Evolutionary conservation across 1,284 basidiomycete genomes (phyloP).

Genomic region (Ceratobasidium sp.): DNA sequence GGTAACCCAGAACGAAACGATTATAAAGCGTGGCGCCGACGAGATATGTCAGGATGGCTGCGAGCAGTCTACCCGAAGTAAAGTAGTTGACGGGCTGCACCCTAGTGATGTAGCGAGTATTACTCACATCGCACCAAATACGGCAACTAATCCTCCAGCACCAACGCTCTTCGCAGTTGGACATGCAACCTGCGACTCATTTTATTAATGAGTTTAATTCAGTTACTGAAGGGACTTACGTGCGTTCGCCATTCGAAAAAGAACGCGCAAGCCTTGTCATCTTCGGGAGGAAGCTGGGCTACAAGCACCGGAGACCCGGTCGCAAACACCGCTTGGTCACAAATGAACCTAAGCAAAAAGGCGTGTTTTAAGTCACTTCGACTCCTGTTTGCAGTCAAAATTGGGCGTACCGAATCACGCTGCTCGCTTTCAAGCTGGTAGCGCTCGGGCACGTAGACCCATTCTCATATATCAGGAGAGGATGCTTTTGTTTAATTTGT

Average conservation of each 20-base stretch:
- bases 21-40: slow-evolving; percentile 76
- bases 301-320: slow-evolving; percentile 69
- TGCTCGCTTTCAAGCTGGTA: slow-evolving; percentile 67
- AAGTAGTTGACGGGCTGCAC: not conserved
- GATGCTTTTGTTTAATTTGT: slow-evolving; percentile 64
- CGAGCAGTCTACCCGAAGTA: slow-evolving; percentile 62
- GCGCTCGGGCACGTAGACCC: slow-evolving; percentile 72
- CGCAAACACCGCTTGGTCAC: slow-evolving; percentile 68
- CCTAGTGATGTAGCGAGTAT: not conserved
- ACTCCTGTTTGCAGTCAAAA: slow-evolving; percentile 50
- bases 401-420: slow-evolving; percentile 72
- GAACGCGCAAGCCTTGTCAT: slow-evolving; percentile 74
- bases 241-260: slow-evolving; percentile 80
- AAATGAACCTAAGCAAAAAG: slow-evolving; percentile 71
- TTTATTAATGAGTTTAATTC: slow-evolving; percentile 46
- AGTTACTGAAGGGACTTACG: slow-evolving; percentile 60
- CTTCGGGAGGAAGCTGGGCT: slow-evolving; percentile 73
- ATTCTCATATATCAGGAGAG: slow-evolving; percentile 67
- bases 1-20: slow-evolving; percentile 72
- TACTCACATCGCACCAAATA: slow-evolving; percentile 68
- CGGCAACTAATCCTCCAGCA: slow-evolving; percentile 67
- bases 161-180: slow-evolving; percentile 67
- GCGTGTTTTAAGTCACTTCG: slow-evolving; percentile 62
- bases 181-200: slow-evolving; percentile 70
- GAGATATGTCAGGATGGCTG: slow-evolving; percentile 70